These are phyloP conservation scores for Penicillium sp. DNA, from an alignment of 2,329 filamentous ascomycete species.

Conservation along the genomic window DNA sequence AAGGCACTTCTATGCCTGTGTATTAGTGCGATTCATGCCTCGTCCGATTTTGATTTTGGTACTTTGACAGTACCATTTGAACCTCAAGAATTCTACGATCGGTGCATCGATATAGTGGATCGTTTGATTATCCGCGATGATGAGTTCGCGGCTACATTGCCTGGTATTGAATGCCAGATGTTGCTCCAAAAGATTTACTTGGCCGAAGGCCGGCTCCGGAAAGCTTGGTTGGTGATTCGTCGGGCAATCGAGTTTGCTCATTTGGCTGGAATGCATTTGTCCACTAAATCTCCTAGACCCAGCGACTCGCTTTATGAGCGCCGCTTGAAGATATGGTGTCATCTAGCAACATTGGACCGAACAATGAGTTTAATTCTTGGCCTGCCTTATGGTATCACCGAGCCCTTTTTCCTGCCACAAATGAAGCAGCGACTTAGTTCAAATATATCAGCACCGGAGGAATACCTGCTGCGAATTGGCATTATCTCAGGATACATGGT, in stretches of 20 bases:
- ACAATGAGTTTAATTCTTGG: slow-evolving; percentile 55
- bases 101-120: slow-evolving; percentile 49
- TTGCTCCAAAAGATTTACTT: slow-evolving; percentile 54
- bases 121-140: slow-evolving; percentile 51
- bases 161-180: slow-evolving; percentile 55
- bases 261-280: slow-evolving; percentile 50
- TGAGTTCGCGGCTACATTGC: slow-evolving; percentile 50
- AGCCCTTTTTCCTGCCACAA: slow-evolving; percentile 33
- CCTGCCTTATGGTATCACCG: slow-evolving; percentile 47
- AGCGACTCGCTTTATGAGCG: slow-evolving; percentile 30
- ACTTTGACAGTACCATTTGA: slow-evolving; percentile 39
- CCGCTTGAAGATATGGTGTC: slow-evolving; percentile 41
- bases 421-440: slow-evolving; percentile 23
- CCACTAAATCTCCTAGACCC: slow-evolving; percentile 29
- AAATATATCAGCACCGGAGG: slow-evolving; percentile 23
- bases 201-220: slow-evolving; percentile 56
- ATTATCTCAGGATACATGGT: slow-evolving; percentile 41
- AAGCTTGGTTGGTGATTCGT: slow-evolving; percentile 54
- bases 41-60: slow-evolving; percentile 40
- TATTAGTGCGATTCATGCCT: slow-evolving; percentile 45
- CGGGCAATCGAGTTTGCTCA: slow-evolving; percentile 54
- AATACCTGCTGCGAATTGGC: slow-evolving; percentile 33
- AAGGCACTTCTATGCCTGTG: slow-evolving; percentile 48
- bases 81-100: slow-evolving; percentile 46
- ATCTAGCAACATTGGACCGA: slow-evolving; percentile 48